phyloP scores from a whole-genome alignment of 73 alveolate species.

The Tetrahymena thermophila region DNA sequence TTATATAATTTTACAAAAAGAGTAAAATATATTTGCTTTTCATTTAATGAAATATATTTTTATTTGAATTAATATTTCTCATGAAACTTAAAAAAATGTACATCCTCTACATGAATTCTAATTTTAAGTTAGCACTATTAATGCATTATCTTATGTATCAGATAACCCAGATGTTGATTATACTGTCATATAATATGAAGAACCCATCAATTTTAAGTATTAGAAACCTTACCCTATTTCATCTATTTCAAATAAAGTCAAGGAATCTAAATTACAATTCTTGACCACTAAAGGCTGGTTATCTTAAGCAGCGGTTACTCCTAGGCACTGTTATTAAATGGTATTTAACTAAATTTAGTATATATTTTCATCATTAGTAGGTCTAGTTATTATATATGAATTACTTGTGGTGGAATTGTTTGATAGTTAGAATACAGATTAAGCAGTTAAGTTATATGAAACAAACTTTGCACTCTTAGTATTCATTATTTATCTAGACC shows the following conservation, averaged over 20 bases:
- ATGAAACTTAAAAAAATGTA: neutral
- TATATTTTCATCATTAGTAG: neutral
- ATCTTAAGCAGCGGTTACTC: neutral
- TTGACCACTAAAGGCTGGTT: neutral
- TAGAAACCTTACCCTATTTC: neutral
- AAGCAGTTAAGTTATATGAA: neutral
- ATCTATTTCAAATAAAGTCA: neutral
- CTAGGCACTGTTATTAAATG: neutral
- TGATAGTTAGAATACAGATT: neutral
- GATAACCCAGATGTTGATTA: neutral
- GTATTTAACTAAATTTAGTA: too few relatives aligned
- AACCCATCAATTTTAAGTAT: neutral
- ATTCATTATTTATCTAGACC: neutral
- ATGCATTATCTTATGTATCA: neutral
- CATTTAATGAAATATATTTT: too few relatives aligned
- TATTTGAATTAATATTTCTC: too few relatives aligned
- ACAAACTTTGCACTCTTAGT: neutral
- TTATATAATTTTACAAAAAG: too few relatives aligned
- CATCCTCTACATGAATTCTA: neutral
- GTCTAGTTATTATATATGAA: neutral
- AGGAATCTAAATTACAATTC: neutral
- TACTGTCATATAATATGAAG: neutral
- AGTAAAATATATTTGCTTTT: too few relatives aligned
- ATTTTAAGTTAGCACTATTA: neutral
- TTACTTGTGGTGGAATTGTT: neutral